Percentiles rank a stretch among this genome's conserved stretches.
Evolutionary conservation across 2,329 filamentous ascomycete species (phyloP).

Genomic region (Drechslerella coelobrocha): DNA sequence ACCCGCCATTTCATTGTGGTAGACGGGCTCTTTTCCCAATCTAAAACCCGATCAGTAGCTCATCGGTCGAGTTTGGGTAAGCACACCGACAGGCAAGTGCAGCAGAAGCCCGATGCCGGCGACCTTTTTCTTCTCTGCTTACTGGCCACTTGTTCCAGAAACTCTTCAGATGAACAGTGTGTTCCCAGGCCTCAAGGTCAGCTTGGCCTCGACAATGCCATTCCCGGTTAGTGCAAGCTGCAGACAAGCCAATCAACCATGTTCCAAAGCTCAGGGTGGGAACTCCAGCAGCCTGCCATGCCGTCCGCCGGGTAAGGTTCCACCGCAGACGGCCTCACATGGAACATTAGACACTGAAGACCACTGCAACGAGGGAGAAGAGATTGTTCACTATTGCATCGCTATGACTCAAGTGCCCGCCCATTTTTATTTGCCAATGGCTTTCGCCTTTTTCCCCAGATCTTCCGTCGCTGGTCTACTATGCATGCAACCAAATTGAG

Average conservation of each 20-base stretch:
- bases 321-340: constrained; percentile 48
- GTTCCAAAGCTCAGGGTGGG: constrained; percentile 11
- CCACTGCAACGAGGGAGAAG: constrained; percentile 15
- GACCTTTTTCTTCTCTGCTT: constrained; percentile 6
- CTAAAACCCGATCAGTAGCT: no score
- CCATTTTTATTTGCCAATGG: constrained; percentile 21
- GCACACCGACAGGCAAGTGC: constrained; percentile 10
- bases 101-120: constrained; percentile 48
- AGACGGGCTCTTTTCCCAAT: no score
- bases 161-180: neutral
- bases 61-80: no score
- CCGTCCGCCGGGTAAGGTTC: constrained; percentile 48
- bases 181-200: neutral
- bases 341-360: neutral
- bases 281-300: constrained; percentile 31
- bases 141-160: neutral
- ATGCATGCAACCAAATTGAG: constrained; percentile 23
- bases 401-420: constrained; percentile 38
- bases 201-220: neutral
- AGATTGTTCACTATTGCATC: neutral
- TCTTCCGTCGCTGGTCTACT: constrained; percentile 34
- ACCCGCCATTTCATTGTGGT: no score
- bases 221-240: constrained; percentile 2
- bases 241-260: constrained; percentile 1
- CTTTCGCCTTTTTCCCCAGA: constrained; percentile 35